Evolutionary conservation across 2,329 filamentous ascomycete species (phyloP).

Genomic region (Eutypella sp.): DNA sequence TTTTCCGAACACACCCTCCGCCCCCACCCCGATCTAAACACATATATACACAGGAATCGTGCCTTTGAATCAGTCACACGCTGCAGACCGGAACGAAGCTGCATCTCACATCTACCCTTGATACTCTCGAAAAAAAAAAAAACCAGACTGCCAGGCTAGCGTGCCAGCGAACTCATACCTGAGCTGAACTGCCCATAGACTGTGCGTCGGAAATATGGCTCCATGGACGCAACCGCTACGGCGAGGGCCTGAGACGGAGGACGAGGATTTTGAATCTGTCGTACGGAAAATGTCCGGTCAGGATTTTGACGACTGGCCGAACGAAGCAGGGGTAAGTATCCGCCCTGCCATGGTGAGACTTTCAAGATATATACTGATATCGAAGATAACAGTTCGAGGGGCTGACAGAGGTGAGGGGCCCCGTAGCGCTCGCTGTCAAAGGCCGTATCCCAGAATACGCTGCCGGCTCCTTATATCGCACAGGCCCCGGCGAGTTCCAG

Average conservation of each 20-base stretch:
- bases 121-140: neutral
- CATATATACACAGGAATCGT: too few species aligned
- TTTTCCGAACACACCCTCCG: too few species aligned
- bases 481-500: constrained; percentile 63
- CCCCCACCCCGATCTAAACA: too few species aligned
- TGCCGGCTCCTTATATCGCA: constrained; percentile 68
- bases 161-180: too few species aligned
- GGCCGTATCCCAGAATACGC: constrained; percentile 68
- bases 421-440: constrained; percentile 57
- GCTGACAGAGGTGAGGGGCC: constrained; percentile 59
- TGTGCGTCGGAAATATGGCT: neutral
- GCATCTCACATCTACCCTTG: neutral
- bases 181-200: constrained; percentile 2
- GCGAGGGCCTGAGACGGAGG: constrained; percentile 10
- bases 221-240: neutral
- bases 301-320: constrained; percentile 42
- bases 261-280: constrained; percentile 15
- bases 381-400: constrained; percentile 57
- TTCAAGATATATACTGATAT: constrained; percentile 4
- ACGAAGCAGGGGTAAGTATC: constrained; percentile 41
- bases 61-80: neutral
- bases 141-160: neutral
- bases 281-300: constrained; percentile 11
- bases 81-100: neutral
- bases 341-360: neutral